Percentiles rank a stretch among this genome's conserved stretches.
These are phyloP conservation scores for Exophiala sp. DNA, from an alignment of 2,329 filamentous ascomycete genomes.

Conservation along the genomic window DNA sequence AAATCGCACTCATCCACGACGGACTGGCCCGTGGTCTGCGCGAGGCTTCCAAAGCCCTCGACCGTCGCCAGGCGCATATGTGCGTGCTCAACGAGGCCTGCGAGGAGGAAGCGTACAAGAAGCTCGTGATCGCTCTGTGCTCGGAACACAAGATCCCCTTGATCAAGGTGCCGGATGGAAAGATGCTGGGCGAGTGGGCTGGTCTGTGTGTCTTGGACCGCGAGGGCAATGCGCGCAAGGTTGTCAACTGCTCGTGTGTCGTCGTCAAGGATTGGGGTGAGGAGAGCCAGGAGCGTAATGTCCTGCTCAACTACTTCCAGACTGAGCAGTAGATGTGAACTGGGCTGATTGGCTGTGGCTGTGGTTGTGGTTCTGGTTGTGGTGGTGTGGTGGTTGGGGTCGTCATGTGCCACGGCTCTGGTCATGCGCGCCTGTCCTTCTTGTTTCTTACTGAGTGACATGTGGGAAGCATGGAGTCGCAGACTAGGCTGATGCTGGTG, in stretches of 20 bases:
- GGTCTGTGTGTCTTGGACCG: conserved; percentile 98
- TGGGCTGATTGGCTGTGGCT: background rate
- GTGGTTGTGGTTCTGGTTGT: background rate
- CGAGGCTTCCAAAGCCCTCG: conserved; percentile 97
- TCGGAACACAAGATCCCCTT: conserved; percentile 99
- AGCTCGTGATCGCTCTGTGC: conserved; percentile 97
- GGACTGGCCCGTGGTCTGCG: conserved; percentile 97
- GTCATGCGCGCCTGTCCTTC: no score
- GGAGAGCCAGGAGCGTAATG: conserved; percentile 97
- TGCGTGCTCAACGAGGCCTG: conserved; percentile 99
- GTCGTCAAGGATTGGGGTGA: conserved; percentile 99
- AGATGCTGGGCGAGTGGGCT: conserved; percentile 99
- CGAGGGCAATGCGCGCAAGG: conserved; percentile 98
- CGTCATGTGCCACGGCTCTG: no score
- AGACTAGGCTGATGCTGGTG: no score
- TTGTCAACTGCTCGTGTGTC: conserved; percentile 99
- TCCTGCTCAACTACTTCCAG: conserved; percentile 99
- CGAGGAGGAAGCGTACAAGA: conserved; percentile 99
- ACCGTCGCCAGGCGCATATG: conserved; percentile 98
- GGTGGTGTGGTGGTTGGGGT: no score
- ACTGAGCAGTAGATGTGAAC: conserved; percentile 51
- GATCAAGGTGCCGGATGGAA: conserved; percentile 99
- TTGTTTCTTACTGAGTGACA: no score
- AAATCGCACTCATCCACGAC: conserved; percentile 98
- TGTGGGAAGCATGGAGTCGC: no score